Evolutionary conservation across 257 asterid genomes (phyloP).

Genomic region (Solanum tacnaense): DNA sequence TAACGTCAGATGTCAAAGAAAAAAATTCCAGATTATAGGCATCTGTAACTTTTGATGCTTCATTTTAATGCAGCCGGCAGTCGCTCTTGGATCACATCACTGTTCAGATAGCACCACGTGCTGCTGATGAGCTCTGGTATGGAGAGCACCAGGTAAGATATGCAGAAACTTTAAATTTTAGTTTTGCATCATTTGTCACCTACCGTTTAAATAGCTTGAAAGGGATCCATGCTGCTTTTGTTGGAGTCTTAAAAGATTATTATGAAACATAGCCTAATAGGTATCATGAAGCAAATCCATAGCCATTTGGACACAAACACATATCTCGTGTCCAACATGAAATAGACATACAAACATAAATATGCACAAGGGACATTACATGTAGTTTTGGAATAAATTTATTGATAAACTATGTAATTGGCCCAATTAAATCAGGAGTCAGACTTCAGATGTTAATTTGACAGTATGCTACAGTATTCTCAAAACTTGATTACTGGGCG

Average conservation of each 20-base stretch:
- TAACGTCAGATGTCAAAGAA: not conserved
- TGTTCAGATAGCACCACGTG: constrained; percentile 92
- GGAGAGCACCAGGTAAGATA: constrained; percentile 70
- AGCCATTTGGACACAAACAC: not conserved
- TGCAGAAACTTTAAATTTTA: not conserved
- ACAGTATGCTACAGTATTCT: not conserved
- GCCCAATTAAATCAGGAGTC: not conserved
- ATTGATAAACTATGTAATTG: not conserved
- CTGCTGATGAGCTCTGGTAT: constrained; percentile 91
- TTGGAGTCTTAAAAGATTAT: not conserved
- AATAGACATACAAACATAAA: not conserved
- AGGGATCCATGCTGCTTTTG: not conserved
- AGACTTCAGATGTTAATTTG: not conserved
- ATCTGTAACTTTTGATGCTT: not conserved
- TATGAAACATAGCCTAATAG: not conserved
- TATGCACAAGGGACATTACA: not conserved
- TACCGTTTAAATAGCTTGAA: not conserved
- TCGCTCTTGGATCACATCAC: constrained; percentile 91
- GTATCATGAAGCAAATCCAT: not conserved
- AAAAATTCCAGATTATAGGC: not conserved
- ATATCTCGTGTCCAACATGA: not conserved
- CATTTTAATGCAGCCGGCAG: constrained; percentile 61
- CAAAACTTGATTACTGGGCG: not conserved
- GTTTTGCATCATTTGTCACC: not conserved
- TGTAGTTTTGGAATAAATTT: not conserved